Evolutionary conservation across 169 alveolate species (phyloP), one percentile per base, ranked within the genome.

Genomic region (Cyclospora cayetanensis): DNA sequence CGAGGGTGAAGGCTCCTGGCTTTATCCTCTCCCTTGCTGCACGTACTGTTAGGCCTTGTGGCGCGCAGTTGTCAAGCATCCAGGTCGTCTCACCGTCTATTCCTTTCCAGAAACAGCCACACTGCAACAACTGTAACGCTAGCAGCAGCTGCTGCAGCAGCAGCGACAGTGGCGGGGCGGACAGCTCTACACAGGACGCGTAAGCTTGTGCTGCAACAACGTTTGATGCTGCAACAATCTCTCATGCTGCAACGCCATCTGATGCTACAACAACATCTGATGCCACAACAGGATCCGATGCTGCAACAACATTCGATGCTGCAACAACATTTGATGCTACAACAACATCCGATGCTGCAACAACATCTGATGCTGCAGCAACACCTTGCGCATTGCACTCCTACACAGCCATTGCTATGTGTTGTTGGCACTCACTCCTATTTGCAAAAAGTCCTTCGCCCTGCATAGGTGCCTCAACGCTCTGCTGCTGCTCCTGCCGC

Each of bases 91-190:
- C 60, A 46, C 25, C 60, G 20, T 12, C 60, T 12, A 12, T 22
- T 46, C 60, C 11, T 12, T 12, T 46, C 25, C 60, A 46, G 60
- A 12, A 46, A 22, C 60, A 46, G 60, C 60, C 11, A 22, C 60
- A 46, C 3, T 22, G 68, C 68, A 55, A 4, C 5, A 55, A 55
- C 25, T 11, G 68, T 25, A 55, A 22, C 68, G 20, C 43, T 12
- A n/a, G 77, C 77, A n/a, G 77, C 77, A 65, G 76, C 76, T 27
- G 39, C n/a, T 2, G 31, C 31, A 65, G 34, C 77, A 65, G 77
- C 77, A 65, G 77, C 43, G 31, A 18, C 77, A 27, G 77, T 42
- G 34, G 77, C 11, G 60, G 60, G 60, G 1, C 60, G 60, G 60
- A 12, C 11, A 46, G 60, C 60, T 46, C 60, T 46, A 22, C 60